phyloP scores from a whole-genome alignment of 768 basidiomycete genomes.

The Suillus ampliporus region DNA sequence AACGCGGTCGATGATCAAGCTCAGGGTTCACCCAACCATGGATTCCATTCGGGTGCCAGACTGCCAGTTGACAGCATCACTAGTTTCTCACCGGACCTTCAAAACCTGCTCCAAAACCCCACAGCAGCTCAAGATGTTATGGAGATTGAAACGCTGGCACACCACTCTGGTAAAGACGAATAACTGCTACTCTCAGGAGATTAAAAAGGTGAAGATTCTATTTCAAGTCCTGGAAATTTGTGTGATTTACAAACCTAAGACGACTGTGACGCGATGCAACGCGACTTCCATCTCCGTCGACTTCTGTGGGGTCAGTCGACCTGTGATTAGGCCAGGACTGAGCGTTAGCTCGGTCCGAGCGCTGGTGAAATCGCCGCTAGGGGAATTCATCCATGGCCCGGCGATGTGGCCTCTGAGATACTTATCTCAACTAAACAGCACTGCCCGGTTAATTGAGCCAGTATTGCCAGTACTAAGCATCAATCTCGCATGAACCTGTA shows the following conservation, averaged over 20 bases:
- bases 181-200: background rate
- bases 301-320: background rate
- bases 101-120: background rate
- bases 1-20: background rate
- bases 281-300: slow-evolving; percentile 1
- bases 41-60: background rate
- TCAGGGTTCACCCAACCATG: background rate
- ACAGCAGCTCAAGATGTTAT: background rate
- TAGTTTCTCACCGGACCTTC: background rate
- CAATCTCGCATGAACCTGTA: background rate
- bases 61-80: background rate
- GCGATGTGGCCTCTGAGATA: background rate
- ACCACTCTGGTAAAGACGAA: background rate
- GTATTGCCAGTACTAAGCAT: background rate
- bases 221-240: background rate
- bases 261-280: background rate
- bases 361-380: background rate
- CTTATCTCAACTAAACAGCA: background rate
- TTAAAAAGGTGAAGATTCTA: background rate
- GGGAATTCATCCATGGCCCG: background rate
- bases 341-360: background rate
- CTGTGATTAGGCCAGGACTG: background rate
- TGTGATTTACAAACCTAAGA: background rate
- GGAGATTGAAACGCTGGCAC: background rate
- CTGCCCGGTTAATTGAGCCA: background rate